Evolutionary conservation across 768 basidiomycete genomes (phyloP), one percentile per base, ranked within the genome.

Genomic region (Kwoniella sp.): DNA sequence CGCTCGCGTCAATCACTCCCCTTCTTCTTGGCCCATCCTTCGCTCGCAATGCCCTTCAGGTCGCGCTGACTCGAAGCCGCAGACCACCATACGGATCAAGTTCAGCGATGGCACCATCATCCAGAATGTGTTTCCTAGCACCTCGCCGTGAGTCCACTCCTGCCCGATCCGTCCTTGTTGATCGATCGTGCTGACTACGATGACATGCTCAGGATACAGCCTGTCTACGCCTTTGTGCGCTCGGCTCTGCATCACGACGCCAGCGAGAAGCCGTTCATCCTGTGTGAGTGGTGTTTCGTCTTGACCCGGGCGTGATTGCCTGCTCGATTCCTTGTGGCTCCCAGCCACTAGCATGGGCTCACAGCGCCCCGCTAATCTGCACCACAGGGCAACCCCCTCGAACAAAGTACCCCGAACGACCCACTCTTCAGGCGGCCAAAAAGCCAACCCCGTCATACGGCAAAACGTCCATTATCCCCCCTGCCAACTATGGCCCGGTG

Each of bases 101-200:
- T 73, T 73, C 50, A 66, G 68, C 4, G 70, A 73, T 56, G 64
- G 69, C n/a, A 73, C 72, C 10, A 62, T 67, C 40, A 67, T 73
- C 3, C 70, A 73, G 38, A 63, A 56, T 20, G 46, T 49, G 3
- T 73, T 73, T 50, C 71, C 71, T 17, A 70, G 68, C 20, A 53
- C 59, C 23, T 59, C 57, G 17, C 63, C 65, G 69, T 69, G 42
- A 51, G 67, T 54, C 14, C 12, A 20, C 19, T 3, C 8, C 29
- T 12, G 33, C 11, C 12, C 12, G 11, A 6, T 28, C 27, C 20
- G 28, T 32, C 2, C n/a, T n/a, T n/a, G 8, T n/a, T 34, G 27
- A 25, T 8, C 17, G 2, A n/a, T n/a, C n/a, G n/a, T n/a, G n/a
- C n/a, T n/a, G n/a, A n/a, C n/a, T n/a, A n/a, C n/a, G n/a, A n/a